These are phyloP conservation scores for Protomyces inundatus DNA, from an alignment of 1,139 yeast species.

Conservation along the genomic window DNA sequence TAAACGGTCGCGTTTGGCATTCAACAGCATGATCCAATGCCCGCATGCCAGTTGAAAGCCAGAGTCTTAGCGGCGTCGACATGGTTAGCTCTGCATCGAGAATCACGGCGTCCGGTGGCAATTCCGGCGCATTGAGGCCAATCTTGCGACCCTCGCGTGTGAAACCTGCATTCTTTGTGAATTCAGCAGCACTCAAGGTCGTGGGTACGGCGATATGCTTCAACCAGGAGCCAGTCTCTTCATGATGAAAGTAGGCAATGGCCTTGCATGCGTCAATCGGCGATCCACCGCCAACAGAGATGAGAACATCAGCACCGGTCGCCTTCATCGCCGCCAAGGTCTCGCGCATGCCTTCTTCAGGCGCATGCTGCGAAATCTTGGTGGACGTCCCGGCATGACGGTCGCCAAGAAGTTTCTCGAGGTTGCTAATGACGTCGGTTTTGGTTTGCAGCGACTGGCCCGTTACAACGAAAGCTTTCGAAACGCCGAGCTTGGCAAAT, in stretches of 20 bases:
- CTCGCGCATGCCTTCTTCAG: constrained; percentile 15
- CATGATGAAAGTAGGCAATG: constrained; percentile 9
- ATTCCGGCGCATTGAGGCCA: constrained; percentile 1
- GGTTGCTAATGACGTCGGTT: constrained; percentile 9
- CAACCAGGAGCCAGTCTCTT: constrained; percentile 3
- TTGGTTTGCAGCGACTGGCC: constrained; percentile 24
- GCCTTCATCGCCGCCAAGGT: constrained; percentile 26
- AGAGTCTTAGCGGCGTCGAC: constrained; percentile 26
- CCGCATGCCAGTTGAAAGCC: constrained; percentile 27
- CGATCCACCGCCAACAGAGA: constrained; percentile 26
- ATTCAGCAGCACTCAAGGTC: constrained; percentile 30
- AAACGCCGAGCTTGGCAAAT: not conserved
- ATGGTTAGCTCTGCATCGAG: constrained; percentile 23
- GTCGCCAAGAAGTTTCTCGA: constrained; percentile 11
- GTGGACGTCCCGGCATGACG: constrained; percentile 17
- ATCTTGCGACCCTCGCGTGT: constrained; percentile 27
- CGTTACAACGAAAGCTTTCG: constrained; percentile 45
- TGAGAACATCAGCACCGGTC: constrained; percentile 30
- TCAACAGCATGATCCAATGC: constrained; percentile 28
- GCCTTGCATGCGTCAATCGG: constrained; percentile 26
- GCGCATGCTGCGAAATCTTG: constrained; percentile 24
- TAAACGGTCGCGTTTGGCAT: constrained; percentile 21
- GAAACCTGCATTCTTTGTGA: constrained; percentile 27
- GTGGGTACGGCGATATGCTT: constrained; percentile 28
- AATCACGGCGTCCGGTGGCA: constrained; percentile 26